Base-by-base conservation (phyloP, 2,329 filamentous ascomycete species). In the Colletotrichum sp. region DNA sequence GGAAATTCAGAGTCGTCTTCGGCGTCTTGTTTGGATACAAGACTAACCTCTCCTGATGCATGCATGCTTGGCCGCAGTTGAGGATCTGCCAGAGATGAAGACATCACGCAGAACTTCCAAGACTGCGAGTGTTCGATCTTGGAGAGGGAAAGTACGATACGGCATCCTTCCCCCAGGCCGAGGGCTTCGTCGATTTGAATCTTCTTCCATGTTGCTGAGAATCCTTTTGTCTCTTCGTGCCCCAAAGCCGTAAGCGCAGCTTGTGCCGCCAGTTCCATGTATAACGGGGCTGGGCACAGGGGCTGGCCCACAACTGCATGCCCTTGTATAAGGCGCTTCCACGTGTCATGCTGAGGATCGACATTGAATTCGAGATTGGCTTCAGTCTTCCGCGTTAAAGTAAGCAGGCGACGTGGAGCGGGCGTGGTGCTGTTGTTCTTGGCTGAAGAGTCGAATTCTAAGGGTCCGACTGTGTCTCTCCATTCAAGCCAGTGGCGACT, bases 401-500 rank as follows among this genome's bases (percentile, higher is more conserved):
- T 49, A 15, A 66, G 26, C 5, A 59, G 18, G 26, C 55, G 24
- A 28, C 55, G 55, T 1, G 55, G 26, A 30, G 21, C 26, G 21
- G 21, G 24, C 21, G 8, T 28, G 55, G 24, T 59, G 21, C 24
- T 26, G 24, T 16, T 59, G 12, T 16, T 5, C 12, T 16, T 26
- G 55, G 5, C 16, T 26, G 55, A 28, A 24, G 55, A 30, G 24
- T 59, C 24, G 5, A 8, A 16, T 16, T 59, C 55, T 3, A 26
- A 18, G 13, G n/a, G n/a, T 52, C 55, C 60, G 30, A 63, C 9
- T n/a, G 60, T 32, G 30, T 63, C 60, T 66, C 80, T 84, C 5
- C 84, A 66, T 3, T 85, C 81, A 15, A 87, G 63, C 86, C 86
- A 88, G 66, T 88, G 86, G 1, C 79, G 68, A 0, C 79, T 64